Percentiles rank a stretch among this genome's conserved stretches.
These are phyloP conservation scores for Sclerotinia nivalis DNA, from an alignment of 2,329 filamentous ascomycete genomes.

Conservation along the genomic window DNA sequence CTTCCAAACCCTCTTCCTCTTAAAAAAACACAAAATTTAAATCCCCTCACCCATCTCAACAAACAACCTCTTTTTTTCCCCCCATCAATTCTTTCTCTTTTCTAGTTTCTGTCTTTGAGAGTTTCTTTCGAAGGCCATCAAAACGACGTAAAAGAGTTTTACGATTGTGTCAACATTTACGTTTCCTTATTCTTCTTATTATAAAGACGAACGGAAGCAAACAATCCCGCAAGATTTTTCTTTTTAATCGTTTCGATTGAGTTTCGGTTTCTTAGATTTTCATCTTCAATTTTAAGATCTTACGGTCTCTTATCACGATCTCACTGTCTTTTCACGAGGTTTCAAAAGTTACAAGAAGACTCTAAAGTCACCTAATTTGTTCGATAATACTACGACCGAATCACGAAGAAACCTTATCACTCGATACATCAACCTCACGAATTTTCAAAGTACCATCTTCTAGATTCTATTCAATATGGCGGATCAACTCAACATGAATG, in stretches of 20 bases:
- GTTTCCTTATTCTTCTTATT: constrained; percentile 22
- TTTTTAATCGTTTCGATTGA: constrained; percentile 38
- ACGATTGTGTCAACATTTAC: constrained; percentile 18
- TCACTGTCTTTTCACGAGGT: constrained; percentile 33
- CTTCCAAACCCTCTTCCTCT: constrained; percentile 5
- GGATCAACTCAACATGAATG: constrained; percentile 80
- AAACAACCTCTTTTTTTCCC: constrained; percentile 34
- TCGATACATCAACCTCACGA: constrained; percentile 25
- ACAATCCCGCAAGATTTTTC: constrained; percentile 31
- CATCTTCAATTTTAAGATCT: constrained; percentile 28
- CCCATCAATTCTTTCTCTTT: constrained; percentile 31
- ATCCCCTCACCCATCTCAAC: neutral
- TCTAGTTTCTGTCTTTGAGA: constrained; percentile 32
- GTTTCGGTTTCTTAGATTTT: constrained; percentile 38
- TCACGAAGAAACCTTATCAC: constrained; percentile 10
- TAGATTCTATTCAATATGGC: constrained; percentile 60
- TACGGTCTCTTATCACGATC: constrained; percentile 29
- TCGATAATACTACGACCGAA: constrained; percentile 25
- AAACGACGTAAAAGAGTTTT: constrained; percentile 11
- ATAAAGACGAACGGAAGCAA: constrained; percentile 24
- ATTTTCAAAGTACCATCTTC: constrained; percentile 22
- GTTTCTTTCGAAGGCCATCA: constrained; percentile 48
- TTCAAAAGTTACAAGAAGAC: constrained; percentile 25
- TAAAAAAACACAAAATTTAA: constrained; percentile 1
- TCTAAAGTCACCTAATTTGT: constrained; percentile 20